These are phyloP conservation scores for Sequoia sempervirens DNA, from an alignment of 75 land plant species.

Conservation along the genomic window DNA sequence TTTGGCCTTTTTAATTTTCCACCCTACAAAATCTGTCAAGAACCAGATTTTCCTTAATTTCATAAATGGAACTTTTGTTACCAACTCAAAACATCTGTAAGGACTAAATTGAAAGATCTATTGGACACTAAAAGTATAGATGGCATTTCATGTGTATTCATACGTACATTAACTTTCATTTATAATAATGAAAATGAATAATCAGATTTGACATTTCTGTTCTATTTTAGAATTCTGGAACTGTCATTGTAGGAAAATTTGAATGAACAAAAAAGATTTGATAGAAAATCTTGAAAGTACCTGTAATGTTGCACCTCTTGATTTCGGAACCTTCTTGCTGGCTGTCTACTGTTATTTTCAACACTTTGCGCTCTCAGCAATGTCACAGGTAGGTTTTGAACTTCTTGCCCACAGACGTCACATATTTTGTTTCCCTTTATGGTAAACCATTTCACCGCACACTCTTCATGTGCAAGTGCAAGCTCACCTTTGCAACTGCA, in stretches of 20 bases:
- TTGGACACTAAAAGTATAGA: background rate
- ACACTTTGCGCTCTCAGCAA: conserved; percentile 36
- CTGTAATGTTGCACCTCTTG: background rate
- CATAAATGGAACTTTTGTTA: background rate
- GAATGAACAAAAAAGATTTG: background rate
- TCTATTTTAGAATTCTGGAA: background rate
- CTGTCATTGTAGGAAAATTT: background rate
- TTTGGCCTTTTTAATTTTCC: background rate
- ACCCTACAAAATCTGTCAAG: background rate
- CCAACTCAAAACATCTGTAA: background rate
- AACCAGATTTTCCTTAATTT: background rate
- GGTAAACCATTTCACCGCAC: conserved; percentile 64
- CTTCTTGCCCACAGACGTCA: conserved; percentile 57
- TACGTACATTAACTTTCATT: background rate
- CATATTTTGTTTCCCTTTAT: conserved; percentile 57
- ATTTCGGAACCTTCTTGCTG: background rate
- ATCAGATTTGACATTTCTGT: background rate
- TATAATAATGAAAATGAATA: background rate
- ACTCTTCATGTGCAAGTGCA: conserved; percentile 50
- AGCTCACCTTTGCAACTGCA: conserved; percentile 62
- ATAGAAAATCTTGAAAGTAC: background rate
- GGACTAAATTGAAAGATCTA: background rate
- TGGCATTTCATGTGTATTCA: background rate
- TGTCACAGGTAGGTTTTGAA: conserved; percentile 72
- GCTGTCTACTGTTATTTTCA: conserved; percentile 16